phyloP scores from a whole-genome alignment of 192 early-diverging fungal species.

The Mortierella hygrophila region DNA sequence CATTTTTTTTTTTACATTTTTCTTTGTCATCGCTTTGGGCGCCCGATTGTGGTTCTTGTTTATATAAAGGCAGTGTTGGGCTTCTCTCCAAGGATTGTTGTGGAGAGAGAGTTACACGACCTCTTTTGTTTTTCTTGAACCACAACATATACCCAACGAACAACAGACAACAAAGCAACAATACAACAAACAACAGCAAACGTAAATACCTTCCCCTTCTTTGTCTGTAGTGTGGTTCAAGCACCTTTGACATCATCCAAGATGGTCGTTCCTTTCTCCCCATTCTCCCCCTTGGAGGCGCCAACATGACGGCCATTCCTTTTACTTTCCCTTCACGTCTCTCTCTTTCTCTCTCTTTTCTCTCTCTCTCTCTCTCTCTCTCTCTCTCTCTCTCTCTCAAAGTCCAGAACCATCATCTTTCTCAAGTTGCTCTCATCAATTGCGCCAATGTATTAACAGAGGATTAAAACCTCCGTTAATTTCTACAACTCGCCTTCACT shows the following conservation, averaged over 20 bases:
- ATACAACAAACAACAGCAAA: not conserved
- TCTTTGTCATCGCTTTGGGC: not conserved
- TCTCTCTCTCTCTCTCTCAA: not conserved
- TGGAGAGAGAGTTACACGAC: not conserved
- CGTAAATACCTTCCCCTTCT: not conserved
- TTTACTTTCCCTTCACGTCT: not conserved
- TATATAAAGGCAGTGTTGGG: not conserved
- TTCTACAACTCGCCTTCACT: not conserved
- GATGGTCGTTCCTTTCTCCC: not conserved
- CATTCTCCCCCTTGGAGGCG: no score
- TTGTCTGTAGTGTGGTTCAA: not conserved
- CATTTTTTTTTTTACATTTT: not conserved
- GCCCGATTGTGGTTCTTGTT: not conserved
- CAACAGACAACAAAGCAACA: not conserved
- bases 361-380: not conserved
- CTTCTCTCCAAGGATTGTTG: not conserved
- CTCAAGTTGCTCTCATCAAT: not conserved
- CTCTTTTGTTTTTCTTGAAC: not conserved
- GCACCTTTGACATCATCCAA: not conserved
- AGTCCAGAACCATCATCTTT: not conserved
- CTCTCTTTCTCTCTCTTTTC: not conserved
- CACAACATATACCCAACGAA: not conserved
- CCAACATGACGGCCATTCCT: no score
- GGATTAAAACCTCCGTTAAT: constrained; percentile 3
- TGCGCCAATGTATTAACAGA: not conserved